Evolutionary conservation across 768 basidiomycete species (phyloP).

Genomic region (Psilocybe cyanescens): DNA sequence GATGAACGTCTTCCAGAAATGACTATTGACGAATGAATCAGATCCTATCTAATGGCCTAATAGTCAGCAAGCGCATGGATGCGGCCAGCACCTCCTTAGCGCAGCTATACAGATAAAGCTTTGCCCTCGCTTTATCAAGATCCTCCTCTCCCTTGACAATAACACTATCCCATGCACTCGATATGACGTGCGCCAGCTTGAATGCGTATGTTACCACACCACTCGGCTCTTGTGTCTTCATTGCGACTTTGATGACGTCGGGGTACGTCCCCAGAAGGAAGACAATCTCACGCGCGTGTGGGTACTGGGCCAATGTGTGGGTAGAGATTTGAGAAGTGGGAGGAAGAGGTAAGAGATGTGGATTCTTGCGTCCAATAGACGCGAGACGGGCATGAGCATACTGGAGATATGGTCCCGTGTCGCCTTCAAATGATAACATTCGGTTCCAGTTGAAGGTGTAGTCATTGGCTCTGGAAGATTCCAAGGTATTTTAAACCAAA

Average conservation of each 20-base stretch:
- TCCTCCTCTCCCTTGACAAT: slow-evolving; percentile 86
- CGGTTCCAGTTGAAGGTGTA: slow-evolving; percentile 95
- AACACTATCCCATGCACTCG: slow-evolving; percentile 90
- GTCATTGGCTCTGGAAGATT: slow-evolving; percentile 80
- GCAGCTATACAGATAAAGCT: slow-evolving; percentile 65
- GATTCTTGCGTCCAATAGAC: slow-evolving; percentile 92
- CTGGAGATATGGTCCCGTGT: slow-evolving; percentile 95
- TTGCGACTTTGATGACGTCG: slow-evolving; percentile 84
- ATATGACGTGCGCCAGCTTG: slow-evolving; percentile 85
- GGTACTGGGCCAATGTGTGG: slow-evolving; percentile 64
- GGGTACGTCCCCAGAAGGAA: slow-evolving; percentile 90
- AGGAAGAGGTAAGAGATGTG: slow-evolving; percentile 82
- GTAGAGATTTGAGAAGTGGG: slow-evolving; percentile 67
- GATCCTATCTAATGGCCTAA: slow-evolving; percentile 75
- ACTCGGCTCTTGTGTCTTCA: slow-evolving; percentile 87
- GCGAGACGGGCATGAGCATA: slow-evolving; percentile 94
- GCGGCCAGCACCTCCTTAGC: slow-evolving; percentile 89
- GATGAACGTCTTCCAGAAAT: too few relatives aligned
- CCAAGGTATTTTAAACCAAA: neutral
- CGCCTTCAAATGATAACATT: slow-evolving; percentile 95
- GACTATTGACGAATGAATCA: neutral
- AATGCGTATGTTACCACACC: slow-evolving; percentile 92
- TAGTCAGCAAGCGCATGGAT: slow-evolving; percentile 85
- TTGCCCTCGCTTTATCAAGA: slow-evolving; percentile 57
- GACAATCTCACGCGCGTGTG: slow-evolving; percentile 81